Evolutionary conservation across 2,329 filamentous ascomycete species (phyloP), one percentile per base, ranked within the genome.

Genomic region (Spiromastix sp.): DNA sequence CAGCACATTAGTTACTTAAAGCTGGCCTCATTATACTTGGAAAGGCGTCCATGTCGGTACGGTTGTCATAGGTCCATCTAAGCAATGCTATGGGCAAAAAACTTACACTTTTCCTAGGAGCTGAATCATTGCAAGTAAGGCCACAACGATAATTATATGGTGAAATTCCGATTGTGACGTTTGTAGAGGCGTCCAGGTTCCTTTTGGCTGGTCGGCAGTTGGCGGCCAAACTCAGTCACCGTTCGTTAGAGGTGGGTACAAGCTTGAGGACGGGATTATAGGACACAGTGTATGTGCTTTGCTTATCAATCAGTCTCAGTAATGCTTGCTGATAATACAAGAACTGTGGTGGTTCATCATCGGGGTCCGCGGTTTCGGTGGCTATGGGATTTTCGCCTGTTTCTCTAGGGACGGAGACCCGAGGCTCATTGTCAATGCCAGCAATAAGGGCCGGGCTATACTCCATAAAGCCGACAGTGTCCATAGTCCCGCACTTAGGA

Each of bases 341-440:
- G n/a, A n/a, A n/a, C n/a, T n/a, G n/a, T 2, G 49, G 49, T 5
- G 56, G 56, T 9, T 57, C 56, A 20, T 57, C 55, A 11, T 46
- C 52, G 10, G 56, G 56, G 10, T 55, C 52, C 7, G 55, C 51
- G 5, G 50, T 56, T 11, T 47, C 45, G n/a, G 46, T 59, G 7
- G 47, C 50, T 10, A 52, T 54, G 17, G 54, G 54, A 16, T 56
- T 54, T 36, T 42, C 51, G 0, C 54, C 56, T 4, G 38, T 56
- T 32, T 41, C 51, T 10, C 45, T 58, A 6, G 56, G 55, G 10
- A 56, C 51, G 5, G 56, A 60, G 36, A 57, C 54, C 11, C 47
- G 50, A 20, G 53, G 54, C 13, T 58, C 54, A 1, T 42, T 58
- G 5, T 42, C 53, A 11, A 43, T 43, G 30, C 55, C 56, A 4